Conservation (phyloP, 176 grass and related monocot genomes). For the Ampelocalamus luodianensis region DNA sequence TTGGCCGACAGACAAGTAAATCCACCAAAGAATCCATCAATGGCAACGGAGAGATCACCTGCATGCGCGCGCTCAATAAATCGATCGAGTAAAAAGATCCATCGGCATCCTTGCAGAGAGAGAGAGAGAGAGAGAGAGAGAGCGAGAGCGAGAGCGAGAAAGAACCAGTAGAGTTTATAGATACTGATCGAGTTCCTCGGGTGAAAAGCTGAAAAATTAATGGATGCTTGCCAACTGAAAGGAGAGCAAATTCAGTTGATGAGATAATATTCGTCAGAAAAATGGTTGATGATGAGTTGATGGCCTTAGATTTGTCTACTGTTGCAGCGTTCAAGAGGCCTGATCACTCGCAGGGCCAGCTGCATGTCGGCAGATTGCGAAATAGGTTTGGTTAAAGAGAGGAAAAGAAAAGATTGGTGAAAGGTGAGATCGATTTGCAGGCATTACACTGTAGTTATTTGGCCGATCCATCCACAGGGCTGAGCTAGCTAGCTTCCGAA, state of each 20-base stretch:
- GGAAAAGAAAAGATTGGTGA: too few species aligned
- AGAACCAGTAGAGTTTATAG: not conserved
- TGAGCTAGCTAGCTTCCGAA: not conserved
- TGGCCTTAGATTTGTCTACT: not conserved
- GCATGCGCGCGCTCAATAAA: not conserved
- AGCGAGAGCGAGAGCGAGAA: too few species aligned
- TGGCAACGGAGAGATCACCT: not conserved
- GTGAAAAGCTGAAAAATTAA: not conserved
- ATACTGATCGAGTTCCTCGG: not conserved
- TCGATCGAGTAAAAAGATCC: not conserved
- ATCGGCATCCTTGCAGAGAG: not conserved
- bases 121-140: too few species aligned
- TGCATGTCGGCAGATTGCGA: too few species aligned
- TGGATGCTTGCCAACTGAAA: not conserved
- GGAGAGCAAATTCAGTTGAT: too few species aligned
- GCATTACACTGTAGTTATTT: too few species aligned
- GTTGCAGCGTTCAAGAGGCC: not conserved
- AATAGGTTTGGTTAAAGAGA: too few species aligned
- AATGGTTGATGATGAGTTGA: not conserved
- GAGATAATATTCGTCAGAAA: not conserved
- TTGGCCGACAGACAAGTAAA: not conserved
- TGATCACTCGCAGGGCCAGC: too few species aligned
- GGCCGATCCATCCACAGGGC: not conserved
- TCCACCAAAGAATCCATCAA: not conserved
- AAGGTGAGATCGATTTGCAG: too few species aligned